These are phyloP conservation scores for Tremella mesenterica DNA, from an alignment of 768 basidiomycete genomes.

Conservation along the genomic window DNA sequence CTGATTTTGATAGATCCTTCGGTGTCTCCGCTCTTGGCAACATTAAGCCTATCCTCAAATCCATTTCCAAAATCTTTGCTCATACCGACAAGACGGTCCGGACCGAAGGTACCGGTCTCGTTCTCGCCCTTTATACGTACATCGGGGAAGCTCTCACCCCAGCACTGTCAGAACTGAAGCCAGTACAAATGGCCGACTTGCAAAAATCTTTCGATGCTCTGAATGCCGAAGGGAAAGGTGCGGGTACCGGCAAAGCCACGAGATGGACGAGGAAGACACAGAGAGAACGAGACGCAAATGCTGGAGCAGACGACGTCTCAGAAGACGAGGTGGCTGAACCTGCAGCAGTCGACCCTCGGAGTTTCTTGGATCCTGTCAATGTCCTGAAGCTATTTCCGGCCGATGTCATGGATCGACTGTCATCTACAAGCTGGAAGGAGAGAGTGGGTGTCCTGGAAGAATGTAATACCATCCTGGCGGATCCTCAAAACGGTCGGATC, in stretches of 20 bases:
- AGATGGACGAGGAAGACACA: constrained; percentile 74
- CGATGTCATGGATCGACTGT: constrained; percentile 62
- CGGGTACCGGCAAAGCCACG: constrained; percentile 69
- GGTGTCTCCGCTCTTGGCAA: constrained; percentile 58
- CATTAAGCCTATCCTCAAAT: constrained; percentile 66
- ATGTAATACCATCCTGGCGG: constrained; percentile 59
- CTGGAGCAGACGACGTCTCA: constrained; percentile 48
- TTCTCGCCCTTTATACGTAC: constrained; percentile 70
- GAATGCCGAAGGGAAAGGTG: constrained; percentile 77
- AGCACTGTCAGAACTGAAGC: constrained; percentile 81
- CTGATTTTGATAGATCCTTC: constrained; percentile 54
- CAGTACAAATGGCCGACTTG: constrained; percentile 91
- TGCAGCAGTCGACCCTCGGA: constrained; percentile 65
- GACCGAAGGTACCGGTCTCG: constrained; percentile 72
- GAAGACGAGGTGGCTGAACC: constrained; percentile 44
- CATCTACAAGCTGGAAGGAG: constrained; percentile 97
- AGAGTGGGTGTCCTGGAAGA: constrained; percentile 80
- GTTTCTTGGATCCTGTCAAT: constrained; percentile 71
- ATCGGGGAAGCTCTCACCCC: constrained; percentile 75
- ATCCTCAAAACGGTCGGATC: constrained; percentile 55
- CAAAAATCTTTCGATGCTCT: constrained; percentile 78
- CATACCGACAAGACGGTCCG: constrained; percentile 94
- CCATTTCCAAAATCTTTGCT: constrained; percentile 82
- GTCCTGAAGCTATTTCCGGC: constrained; percentile 66
- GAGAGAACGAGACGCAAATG: constrained; percentile 43